Conservation (phyloP, 331 rosid species). For the Spiraea crenata region DNA sequence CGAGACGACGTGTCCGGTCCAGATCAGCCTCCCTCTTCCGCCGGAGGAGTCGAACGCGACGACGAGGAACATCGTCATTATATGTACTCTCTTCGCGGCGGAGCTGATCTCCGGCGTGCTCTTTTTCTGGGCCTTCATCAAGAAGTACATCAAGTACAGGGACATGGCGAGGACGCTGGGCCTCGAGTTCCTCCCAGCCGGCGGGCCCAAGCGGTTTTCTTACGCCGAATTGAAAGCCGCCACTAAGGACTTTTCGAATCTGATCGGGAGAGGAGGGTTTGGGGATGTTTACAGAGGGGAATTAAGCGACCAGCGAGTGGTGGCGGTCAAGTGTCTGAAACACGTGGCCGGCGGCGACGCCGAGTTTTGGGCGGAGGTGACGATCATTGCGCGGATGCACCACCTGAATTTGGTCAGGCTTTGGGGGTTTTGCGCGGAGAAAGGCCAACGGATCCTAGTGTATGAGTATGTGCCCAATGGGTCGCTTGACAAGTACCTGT, state of each 20-base stretch:
- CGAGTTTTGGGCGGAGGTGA: conserved; percentile 94
- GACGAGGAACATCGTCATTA: conserved; percentile 62
- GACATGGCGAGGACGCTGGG: conserved; percentile 94
- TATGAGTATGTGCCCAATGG: conserved; percentile 82
- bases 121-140: conserved; percentile 82
- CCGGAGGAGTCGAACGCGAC: conserved; percentile 63
- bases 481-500: conserved; percentile 70
- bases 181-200: conserved; percentile 86
- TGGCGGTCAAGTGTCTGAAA: conserved; percentile 83
- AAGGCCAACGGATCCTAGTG: conserved; percentile 74
- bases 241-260: conserved; percentile 67
- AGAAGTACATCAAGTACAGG: conserved; percentile 76
- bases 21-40: conserved; percentile 66
- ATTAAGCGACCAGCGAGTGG: conserved; percentile 68
- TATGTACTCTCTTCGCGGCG: conserved; percentile 64
- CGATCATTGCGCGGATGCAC: conserved; percentile 90
- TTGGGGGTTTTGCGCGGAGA: conserved; percentile 93
- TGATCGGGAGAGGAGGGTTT: conserved; percentile 77
- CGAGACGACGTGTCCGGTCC: conserved; percentile 75
- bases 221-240: conserved; percentile 78
- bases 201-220: conserved; percentile 77
- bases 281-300: conserved; percentile 87
- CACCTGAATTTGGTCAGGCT: conserved; percentile 85
- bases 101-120: conserved; percentile 69
- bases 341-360: conserved; percentile 68